These are phyloP conservation scores for Nakataea oryzae DNA, from an alignment of 2,329 filamentous ascomycete genomes.

Conservation along the genomic window DNA sequence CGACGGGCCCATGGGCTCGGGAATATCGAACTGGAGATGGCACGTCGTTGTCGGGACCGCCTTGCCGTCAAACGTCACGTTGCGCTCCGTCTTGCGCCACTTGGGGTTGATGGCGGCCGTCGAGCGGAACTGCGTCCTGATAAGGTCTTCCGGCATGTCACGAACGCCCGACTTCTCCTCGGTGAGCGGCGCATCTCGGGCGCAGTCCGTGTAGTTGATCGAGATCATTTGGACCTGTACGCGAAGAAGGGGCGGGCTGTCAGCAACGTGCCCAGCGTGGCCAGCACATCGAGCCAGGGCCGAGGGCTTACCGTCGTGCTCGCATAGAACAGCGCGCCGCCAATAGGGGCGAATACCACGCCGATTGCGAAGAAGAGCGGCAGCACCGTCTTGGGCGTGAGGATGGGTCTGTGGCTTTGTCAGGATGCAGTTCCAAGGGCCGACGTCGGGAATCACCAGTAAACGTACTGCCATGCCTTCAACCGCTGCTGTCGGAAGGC, in stretches of 20 bases:
- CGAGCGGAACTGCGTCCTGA: conserved; percentile 63
- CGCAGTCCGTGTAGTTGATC: conserved; percentile 84
- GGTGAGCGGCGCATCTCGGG: conserved; percentile 36
- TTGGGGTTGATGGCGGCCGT: conserved; percentile 22
- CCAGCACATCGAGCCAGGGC: not conserved
- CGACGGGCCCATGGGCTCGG: conserved; percentile 67
- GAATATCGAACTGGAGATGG: conserved; percentile 67
- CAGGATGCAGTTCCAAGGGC: conserved; percentile 4
- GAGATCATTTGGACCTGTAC: conserved; percentile 75
- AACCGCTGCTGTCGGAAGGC: conserved; percentile 93
- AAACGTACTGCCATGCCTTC: conserved; percentile 93
- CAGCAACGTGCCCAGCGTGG: conserved; percentile 1
- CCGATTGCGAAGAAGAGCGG: conserved; percentile 87
- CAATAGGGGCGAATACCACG: conserved; percentile 87
- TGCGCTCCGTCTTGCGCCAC: conserved; percentile 31
- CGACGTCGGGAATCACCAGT: conserved; percentile 14
- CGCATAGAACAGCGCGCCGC: conserved; percentile 75
- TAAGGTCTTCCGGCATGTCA: conserved; percentile 43
- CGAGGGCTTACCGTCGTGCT: conserved; percentile 56
- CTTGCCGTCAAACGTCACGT: conserved; percentile 28
- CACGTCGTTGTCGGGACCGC: conserved; percentile 40
- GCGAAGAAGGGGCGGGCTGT: conserved; percentile 4
- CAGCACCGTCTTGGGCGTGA: conserved; percentile 87
- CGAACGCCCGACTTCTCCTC: conserved; percentile 22
- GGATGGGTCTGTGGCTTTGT: conserved; percentile 58